phyloP scores from a whole-genome alignment of 2,329 filamentous ascomycete species.

The Aspergillus sp. region DNA sequence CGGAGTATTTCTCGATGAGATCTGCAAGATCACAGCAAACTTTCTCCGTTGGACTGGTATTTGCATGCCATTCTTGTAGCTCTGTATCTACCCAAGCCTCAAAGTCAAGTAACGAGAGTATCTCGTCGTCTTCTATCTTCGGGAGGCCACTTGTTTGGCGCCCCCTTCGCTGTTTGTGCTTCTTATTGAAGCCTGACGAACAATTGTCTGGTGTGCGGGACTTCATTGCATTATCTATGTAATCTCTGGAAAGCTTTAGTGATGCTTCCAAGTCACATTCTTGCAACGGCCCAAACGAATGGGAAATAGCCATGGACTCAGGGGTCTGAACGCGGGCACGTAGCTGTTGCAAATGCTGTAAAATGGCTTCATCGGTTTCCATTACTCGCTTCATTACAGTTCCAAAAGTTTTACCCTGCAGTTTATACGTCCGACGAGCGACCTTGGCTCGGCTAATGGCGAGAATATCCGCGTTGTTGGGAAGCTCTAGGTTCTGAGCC shows the following conservation, averaged over 20 bases:
- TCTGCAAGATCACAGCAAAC: constrained; percentile 26
- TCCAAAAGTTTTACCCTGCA: constrained; percentile 23
- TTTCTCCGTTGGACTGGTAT: background rate
- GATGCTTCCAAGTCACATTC: constrained; percentile 8
- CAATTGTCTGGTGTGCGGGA: background rate
- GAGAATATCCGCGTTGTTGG: constrained; percentile 32
- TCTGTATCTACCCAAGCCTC: constrained; percentile 51
- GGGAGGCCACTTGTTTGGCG: constrained; percentile 1
- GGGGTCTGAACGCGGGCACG: background rate
- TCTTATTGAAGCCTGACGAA: background rate
- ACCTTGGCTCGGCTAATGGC: constrained; percentile 47
- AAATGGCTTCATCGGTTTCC: background rate
- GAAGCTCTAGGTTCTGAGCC: constrained; percentile 11
- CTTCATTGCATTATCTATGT: constrained; percentile 3
- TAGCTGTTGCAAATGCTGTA: background rate
- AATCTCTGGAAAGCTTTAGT: constrained; percentile 3
- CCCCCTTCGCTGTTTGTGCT: background rate
- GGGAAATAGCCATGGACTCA: background rate
- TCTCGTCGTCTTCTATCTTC: background rate
- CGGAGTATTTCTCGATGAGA: constrained; percentile 31
- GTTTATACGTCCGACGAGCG: constrained; percentile 44
- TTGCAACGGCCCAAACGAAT: background rate
- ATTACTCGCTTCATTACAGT: constrained; percentile 11
- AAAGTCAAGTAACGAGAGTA: constrained; percentile 37
- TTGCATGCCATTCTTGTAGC: constrained; percentile 37